phyloP scores from a whole-genome alignment of 1,139 yeast genomes.

The Debaryomyces sp. region DNA sequence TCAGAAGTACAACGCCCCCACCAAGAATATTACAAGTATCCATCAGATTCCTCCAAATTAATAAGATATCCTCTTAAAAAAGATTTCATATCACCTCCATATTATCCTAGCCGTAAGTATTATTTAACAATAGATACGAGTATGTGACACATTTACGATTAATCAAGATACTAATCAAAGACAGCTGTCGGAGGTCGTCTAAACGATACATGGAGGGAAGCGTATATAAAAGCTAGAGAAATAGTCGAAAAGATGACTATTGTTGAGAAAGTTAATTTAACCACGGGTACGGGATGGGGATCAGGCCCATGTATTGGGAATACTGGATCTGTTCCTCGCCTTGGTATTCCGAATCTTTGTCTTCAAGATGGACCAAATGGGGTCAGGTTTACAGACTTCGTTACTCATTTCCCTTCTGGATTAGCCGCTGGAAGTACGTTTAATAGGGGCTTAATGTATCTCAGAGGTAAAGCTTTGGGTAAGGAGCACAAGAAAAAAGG shows the following conservation, averaged over 20 bases:
- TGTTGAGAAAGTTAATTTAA: constrained; percentile 55
- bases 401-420: constrained; percentile 61
- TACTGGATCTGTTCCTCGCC: constrained; percentile 60
- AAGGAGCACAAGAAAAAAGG: constrained; percentile 58
- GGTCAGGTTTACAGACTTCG: constrained; percentile 58
- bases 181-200: constrained; percentile 38
- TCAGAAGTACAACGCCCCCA: constrained; percentile 19
- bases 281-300: constrained; percentile 64
- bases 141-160: constrained; percentile 36
- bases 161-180: neutral
- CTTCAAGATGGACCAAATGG: constrained; percentile 71
- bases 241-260: constrained; percentile 44
- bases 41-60: constrained; percentile 28
- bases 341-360: constrained; percentile 60
- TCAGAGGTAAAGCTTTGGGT: constrained; percentile 61
- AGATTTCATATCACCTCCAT: constrained; percentile 29
- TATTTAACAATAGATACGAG: neutral
- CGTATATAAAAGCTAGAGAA: constrained; percentile 7
- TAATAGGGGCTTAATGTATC: constrained; percentile 52
- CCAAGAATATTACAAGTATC: constrained; percentile 40
- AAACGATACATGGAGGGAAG: constrained; percentile 7
- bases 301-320: constrained; percentile 67
- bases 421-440: constrained; percentile 62
- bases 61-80: constrained; percentile 31
- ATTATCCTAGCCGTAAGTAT: neutral